Evolutionary conservation across 192 early-diverging fungal species (phyloP).

Genomic region (Cetraspora pellucida): DNA sequence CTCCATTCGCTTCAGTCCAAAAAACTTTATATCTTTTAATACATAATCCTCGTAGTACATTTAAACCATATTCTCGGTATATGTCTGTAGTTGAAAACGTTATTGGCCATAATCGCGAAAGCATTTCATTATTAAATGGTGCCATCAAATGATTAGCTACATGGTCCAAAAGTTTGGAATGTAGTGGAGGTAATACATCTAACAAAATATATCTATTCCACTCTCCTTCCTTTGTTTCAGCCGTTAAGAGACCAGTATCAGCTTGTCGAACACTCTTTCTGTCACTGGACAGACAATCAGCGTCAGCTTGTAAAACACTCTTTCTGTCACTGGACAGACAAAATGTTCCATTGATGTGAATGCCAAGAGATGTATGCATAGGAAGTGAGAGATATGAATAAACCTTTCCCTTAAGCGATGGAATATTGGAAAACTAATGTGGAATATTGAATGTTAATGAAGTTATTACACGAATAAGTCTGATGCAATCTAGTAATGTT

Average conservation of each 20-base stretch:
- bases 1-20: conserved; percentile 10
- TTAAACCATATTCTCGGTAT: background rate
- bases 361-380: conserved; percentile 33
- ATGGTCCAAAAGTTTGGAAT: background rate
- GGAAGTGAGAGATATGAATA: conserved; percentile 43
- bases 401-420: conserved; percentile 24
- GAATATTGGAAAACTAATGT: background rate
- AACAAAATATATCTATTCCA: conserved; percentile 21
- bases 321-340: conserved; percentile 40
- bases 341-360: conserved; percentile 46
- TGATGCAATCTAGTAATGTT: too few species aligned
- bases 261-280: conserved; percentile 28
- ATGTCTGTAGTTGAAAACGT: background rate
- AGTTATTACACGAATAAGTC: background rate
- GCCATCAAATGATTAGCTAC: background rate
- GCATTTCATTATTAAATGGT: background rate
- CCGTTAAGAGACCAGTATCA: background rate
- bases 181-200: conserved; percentile 2
- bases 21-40: background rate
- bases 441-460: background rate
- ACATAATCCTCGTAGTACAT: background rate
- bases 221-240: background rate
- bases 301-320: conserved; percentile 7
- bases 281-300: conserved; percentile 35
- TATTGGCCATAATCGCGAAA: background rate